Base-by-base conservation (phyloP, 2,329 filamentous ascomycete genomes). In the Nigrospora osmanthi region DNA sequence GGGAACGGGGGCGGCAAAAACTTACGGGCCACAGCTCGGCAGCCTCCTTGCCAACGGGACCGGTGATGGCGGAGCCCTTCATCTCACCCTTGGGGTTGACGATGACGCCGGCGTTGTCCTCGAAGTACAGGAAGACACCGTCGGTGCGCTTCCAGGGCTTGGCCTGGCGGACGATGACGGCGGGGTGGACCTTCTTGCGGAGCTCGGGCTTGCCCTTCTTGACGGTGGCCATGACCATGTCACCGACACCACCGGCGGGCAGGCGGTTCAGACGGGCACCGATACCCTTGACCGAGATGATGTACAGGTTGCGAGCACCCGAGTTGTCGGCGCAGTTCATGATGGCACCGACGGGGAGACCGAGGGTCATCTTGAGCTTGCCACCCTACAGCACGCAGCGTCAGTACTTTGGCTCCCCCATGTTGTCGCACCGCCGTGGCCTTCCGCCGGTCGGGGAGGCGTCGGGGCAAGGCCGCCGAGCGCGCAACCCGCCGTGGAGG, bases 251-350 rank as follows among this genome's bases (percentile, higher is more conserved):
- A 61, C 87, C 93, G 65, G 93, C 91, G 61, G 91, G 91, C 67
- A 98, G 83, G 72, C 91, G 84, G 85, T 97, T 97, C 63, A 97
- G 85, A 62, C 91, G 89, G 60, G 91, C 91, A 80, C 91, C 91
- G 68, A 93, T 89, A 75, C 91, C 91, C 83, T 95, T 95, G 77
- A 98, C 91, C 72, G 91, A 87, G 79, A 98, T 97, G 83, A 97
- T 96, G 88, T 97, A 98, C 58, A 98, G 80, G 79, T 97, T 97
- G 64, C 89, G 89, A 67, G 91, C 91, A 67, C 91, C 91, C 52
- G 90, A 96, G 88, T 97, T 97, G 82, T 98, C 93, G 71, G 85
- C 88, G 85, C 93, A 98, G 83, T 98, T 98, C 89, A 98, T 95
- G 75, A 97, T 91, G 69, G 93, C 93, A 75, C 93, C 93, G 72